These are phyloP conservation scores for Diplogelasinospora grovesii DNA, from an alignment of 495 filamentous ascomycete genomes.

Conservation along the genomic window DNA sequence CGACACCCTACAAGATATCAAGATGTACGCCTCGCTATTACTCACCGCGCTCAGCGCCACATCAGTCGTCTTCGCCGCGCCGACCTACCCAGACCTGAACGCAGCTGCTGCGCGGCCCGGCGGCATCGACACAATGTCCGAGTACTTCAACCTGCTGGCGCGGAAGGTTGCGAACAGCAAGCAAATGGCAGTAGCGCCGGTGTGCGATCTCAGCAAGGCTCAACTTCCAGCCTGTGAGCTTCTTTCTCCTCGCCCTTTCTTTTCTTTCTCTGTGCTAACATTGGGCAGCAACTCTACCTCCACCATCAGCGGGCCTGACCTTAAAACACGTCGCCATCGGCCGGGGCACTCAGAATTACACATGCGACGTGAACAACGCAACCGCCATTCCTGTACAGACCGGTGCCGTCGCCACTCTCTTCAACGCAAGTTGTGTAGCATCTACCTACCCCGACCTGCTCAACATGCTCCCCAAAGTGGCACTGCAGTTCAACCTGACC, in stretches of 20 bases:
- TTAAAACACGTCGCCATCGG: conserved; percentile 77
- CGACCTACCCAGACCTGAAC: conserved; percentile 35
- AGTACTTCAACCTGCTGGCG: conserved; percentile 50
- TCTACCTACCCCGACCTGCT: conserved; percentile 58
- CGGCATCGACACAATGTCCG: conserved; percentile 36
- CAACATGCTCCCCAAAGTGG: conserved; percentile 42
- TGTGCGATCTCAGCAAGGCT: conserved; percentile 47
- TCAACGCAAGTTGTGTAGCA: conserved; percentile 77
- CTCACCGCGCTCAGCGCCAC: conserved; percentile 40
- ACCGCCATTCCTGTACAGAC: conserved; percentile 51
- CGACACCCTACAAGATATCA: conserved; percentile 14
- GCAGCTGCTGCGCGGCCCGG: conserved; percentile 26
- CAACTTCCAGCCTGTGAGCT: conserved; percentile 39
- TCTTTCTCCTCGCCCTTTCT: neutral
- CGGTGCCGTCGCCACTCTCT: conserved; percentile 81
- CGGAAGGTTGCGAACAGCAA: conserved; percentile 39
- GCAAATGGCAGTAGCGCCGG: conserved; percentile 27
- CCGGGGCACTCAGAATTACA: conserved; percentile 89
- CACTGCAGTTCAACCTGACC: conserved; percentile 49
- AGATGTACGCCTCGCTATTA: conserved; percentile 41
- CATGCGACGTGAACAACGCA: conserved; percentile 57
- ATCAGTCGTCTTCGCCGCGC: conserved; percentile 44
- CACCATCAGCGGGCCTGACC: conserved; percentile 48
- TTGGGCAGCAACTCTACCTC: conserved; percentile 43
- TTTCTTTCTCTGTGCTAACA: conserved; percentile 15